phyloP scores from a whole-genome alignment of 2,329 filamentous ascomycete genomes.

The Penicillium sp. region DNA sequence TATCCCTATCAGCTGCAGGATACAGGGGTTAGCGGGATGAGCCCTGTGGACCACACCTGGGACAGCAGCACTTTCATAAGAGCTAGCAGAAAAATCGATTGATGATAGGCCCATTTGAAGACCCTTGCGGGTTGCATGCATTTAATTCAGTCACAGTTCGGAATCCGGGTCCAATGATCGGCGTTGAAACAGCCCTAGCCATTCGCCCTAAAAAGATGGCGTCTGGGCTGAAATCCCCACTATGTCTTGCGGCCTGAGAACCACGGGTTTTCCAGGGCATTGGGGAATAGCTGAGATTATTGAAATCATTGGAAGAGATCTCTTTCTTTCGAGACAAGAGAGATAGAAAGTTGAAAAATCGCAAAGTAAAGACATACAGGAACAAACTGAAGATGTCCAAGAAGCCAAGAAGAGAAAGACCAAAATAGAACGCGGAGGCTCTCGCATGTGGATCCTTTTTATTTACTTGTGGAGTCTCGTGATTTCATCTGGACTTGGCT shows the following conservation, averaged over 20 bases:
- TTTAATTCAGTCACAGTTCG: background rate
- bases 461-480: conserved; percentile 11
- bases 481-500: conserved; percentile 12
- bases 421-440: conserved; percentile 4
- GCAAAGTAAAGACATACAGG: background rate
- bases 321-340: background rate
- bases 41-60: background rate
- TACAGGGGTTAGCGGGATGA: background rate
- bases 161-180: background rate
- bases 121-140: conserved; percentile 6
- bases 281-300: too few species aligned
- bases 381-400: background rate
- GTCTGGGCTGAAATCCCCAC: conserved; percentile 4
- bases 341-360: background rate
- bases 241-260: conserved; percentile 2
- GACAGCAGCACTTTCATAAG: background rate
- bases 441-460: conserved; percentile 7
- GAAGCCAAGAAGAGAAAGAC: background rate
- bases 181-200: background rate
- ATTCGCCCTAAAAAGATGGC: background rate
- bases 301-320: too few species aligned
- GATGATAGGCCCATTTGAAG: conserved; percentile 1
- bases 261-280: background rate
- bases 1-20: background rate
- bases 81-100: background rate